Conservation (phyloP, 2,329 filamentous ascomycete species). For the Colletotrichum neosansevieriae region DNA sequence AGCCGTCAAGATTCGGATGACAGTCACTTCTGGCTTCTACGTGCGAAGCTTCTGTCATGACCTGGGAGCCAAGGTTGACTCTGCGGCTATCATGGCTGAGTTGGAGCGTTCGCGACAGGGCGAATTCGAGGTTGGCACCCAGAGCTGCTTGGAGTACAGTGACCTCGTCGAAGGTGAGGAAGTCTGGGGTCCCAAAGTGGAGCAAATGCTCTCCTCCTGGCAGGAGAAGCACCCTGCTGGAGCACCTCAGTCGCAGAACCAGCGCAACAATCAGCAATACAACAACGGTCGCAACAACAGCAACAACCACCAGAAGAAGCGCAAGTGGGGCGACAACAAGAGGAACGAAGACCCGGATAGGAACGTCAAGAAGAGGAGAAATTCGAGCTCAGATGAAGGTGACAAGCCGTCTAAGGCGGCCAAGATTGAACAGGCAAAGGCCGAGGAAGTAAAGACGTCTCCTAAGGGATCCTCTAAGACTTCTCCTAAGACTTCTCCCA, state of each 20-base stretch:
- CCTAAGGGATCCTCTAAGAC: slow-evolving; percentile 21
- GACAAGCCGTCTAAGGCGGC: slow-evolving; percentile 25
- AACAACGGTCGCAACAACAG: slow-evolving; percentile 39
- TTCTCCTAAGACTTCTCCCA: slow-evolving; percentile 22
- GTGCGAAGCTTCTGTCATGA: slow-evolving; percentile 95
- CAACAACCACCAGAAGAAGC: slow-evolving; percentile 38
- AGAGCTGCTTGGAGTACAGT: slow-evolving; percentile 81
- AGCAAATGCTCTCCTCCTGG: slow-evolving; percentile 60
- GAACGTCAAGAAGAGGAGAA: slow-evolving; percentile 34
- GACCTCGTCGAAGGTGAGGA: slow-evolving; percentile 82
- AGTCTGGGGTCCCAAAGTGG: slow-evolving; percentile 84
- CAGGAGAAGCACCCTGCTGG: slow-evolving; percentile 45
- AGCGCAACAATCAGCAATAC: slow-evolving; percentile 34
- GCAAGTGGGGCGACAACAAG: slow-evolving; percentile 33
- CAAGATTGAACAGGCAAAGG: slow-evolving; percentile 20
- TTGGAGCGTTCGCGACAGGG: slow-evolving; percentile 85
- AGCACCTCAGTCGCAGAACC: slow-evolving; percentile 41
- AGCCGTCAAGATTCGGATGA: slow-evolving; percentile 87
- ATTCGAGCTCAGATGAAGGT: slow-evolving; percentile 40
- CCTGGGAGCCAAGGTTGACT: slow-evolving; percentile 83
- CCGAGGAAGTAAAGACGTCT: slow-evolving; percentile 8
- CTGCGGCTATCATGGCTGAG: slow-evolving; percentile 87
- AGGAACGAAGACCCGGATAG: slow-evolving; percentile 13
- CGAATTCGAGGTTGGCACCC: slow-evolving; percentile 77
- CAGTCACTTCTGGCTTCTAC: slow-evolving; percentile 95